These are phyloP conservation scores for Aethionema arabicum DNA, from an alignment of 345 rosid species.

Conservation along the genomic window DNA sequence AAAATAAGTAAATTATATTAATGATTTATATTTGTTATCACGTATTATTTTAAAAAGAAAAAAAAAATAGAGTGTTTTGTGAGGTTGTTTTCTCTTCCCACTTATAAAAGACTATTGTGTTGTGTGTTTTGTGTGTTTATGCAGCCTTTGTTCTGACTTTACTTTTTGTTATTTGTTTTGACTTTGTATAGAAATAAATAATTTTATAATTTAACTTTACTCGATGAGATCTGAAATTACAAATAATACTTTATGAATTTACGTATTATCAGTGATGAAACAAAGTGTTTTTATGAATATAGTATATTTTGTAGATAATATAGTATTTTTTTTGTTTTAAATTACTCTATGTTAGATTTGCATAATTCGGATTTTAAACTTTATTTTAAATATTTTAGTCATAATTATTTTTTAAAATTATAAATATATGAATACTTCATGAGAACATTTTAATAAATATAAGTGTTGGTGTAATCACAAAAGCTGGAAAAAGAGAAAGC, in stretches of 20 bases:
- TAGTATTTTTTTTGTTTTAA: too few species aligned
- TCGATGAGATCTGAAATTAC: too few species aligned
- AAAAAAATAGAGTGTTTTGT: constrained; percentile 1
- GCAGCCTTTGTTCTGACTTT: constrained; percentile 18
- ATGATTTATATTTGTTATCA: too few species aligned
- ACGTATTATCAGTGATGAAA: too few species aligned
- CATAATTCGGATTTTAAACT: background rate
- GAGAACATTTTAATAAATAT: background rate
- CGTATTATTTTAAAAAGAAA: background rate
- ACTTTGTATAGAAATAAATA: background rate
- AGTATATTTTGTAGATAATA: too few species aligned
- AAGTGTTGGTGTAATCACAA: constrained; percentile 36
- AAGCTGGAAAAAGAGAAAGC: constrained; percentile 34
- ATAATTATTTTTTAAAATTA: too few species aligned
- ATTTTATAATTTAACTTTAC: background rate
- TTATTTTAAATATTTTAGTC: background rate
- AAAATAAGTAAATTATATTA: too few species aligned
- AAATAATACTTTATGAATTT: too few species aligned
- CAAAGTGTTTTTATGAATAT: too few species aligned
- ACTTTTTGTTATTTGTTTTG: background rate
- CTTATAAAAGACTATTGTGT: constrained; percentile 11
- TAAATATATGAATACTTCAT: too few species aligned
- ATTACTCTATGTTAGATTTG: too few species aligned
- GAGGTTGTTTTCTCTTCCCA: constrained; percentile 29
- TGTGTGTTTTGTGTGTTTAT: constrained; percentile 2